Conservation (phyloP, 768 basidiomycete species). For the Suillus subaureus region DNA sequence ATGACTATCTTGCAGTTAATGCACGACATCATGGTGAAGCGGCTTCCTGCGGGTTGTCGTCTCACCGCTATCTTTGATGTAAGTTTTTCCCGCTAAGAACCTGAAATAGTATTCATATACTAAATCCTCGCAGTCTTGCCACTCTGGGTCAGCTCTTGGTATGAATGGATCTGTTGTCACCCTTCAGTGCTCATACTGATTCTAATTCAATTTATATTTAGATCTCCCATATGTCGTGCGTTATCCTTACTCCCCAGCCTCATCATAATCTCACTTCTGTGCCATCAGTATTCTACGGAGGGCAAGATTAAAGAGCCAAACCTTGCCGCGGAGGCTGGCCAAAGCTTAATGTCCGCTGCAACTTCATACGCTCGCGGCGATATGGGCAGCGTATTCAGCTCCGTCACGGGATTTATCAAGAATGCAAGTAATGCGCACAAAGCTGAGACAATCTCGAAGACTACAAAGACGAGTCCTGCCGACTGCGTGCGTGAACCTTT, state of each 20-base stretch:
- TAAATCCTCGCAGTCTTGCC: slow-evolving; percentile 61
- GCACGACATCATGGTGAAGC: slow-evolving; percentile 79
- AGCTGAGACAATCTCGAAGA: slow-evolving; percentile 60
- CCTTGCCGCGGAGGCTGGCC: slow-evolving; percentile 82
- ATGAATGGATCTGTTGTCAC: slow-evolving; percentile 19
- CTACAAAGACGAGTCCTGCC: slow-evolving; percentile 75
- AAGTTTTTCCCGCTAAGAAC: slow-evolving; percentile 29
- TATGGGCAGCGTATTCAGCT: slow-evolving; percentile 73
- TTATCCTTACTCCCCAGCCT: neutral
- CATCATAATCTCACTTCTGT: slow-evolving; percentile 4
- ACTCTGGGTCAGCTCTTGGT: slow-evolving; percentile 90
- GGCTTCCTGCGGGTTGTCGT: slow-evolving; percentile 84
- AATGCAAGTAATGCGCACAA: slow-evolving; percentile 64
- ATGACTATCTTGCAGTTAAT: slow-evolving; percentile 47
- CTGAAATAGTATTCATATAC: neutral
- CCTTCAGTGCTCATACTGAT: neutral
- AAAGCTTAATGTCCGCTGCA: slow-evolving; percentile 80
- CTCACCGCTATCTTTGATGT: slow-evolving; percentile 84
- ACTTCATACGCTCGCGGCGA: slow-evolving; percentile 79
- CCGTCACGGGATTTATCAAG: slow-evolving; percentile 75
- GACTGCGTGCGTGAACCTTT: slow-evolving; percentile 67
- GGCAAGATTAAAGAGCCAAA: slow-evolving; percentile 96
- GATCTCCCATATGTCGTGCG: slow-evolving; percentile 71
- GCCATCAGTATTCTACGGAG: slow-evolving; percentile 83
- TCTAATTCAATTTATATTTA: slow-evolving; percentile 23